phyloP scores from a whole-genome alignment of 1,284 basidiomycete species.

The Peniophora sp. region DNA sequence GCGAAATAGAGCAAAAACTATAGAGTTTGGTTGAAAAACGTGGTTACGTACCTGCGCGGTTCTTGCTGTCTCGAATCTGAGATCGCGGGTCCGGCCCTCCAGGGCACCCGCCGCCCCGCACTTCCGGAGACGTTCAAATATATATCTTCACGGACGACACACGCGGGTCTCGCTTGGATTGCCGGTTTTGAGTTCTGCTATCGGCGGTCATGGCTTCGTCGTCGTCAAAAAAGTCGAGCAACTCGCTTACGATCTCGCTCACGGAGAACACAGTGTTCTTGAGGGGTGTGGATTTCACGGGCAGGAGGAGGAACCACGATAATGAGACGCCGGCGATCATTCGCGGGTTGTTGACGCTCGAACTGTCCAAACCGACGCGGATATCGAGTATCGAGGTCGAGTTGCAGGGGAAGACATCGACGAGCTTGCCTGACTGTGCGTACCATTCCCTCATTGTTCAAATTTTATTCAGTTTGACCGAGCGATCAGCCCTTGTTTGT shows the following conservation, averaged over 20 bases:
- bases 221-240: conserved; percentile 17
- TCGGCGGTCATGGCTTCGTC: too few species aligned
- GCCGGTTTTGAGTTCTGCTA: too few species aligned
- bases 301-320: conserved; percentile 36
- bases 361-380: conserved; percentile 76
- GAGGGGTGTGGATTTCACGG: conserved; percentile 40
- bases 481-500: conserved; percentile 17
- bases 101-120: too few species aligned
- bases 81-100: too few species aligned
- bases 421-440: conserved; percentile 82
- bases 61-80: too few species aligned
- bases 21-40: too few species aligned
- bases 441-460: conserved; percentile 4
- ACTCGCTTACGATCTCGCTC: conserved; percentile 55
- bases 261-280: conserved; percentile 83
- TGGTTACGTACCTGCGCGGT: too few species aligned
- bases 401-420: conserved; percentile 61
- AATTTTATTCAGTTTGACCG: conserved; percentile 3
- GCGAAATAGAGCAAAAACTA: too few species aligned
- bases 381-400: conserved; percentile 82
- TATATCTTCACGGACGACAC: too few species aligned
- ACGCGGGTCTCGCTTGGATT: too few species aligned
- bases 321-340: conserved; percentile 68
- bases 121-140: too few species aligned
- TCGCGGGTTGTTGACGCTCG: conserved; percentile 81